phyloP scores from a whole-genome alignment of 345 rosid genomes.

The Brassica cretica region DNA sequence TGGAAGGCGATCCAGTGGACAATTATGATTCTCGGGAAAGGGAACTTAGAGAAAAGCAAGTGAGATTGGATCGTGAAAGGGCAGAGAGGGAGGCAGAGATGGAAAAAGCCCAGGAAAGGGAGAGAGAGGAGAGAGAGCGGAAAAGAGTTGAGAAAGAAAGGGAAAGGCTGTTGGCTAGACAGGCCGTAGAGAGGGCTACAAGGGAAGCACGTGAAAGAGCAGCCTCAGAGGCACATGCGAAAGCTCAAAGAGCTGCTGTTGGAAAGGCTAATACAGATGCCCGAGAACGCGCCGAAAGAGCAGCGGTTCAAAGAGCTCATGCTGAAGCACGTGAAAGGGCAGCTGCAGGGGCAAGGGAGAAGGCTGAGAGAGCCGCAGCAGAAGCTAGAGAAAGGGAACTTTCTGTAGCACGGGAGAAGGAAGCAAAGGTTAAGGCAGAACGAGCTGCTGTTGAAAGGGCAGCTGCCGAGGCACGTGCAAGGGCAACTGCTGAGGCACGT shows the following conservation, averaged over 20 bases:
- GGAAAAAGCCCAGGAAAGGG: conserved; percentile 59
- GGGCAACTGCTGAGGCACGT: conserved; percentile 40
- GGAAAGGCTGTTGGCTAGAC: conserved; percentile 70
- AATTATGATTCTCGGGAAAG: conserved; percentile 63
- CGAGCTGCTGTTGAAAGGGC: conserved; percentile 89
- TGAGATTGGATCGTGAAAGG: conserved; percentile 53
- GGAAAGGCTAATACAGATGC: conserved; percentile 77
- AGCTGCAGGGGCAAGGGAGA: conserved; percentile 79
- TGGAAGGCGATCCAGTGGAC: conserved; percentile 58
- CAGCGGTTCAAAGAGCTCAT: conserved; percentile 90
- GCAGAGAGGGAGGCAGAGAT: conserved; percentile 60
- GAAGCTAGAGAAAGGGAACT: conserved; percentile 80
- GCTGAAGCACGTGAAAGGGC: conserved; percentile 99
- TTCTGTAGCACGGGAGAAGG: conserved; percentile 64
- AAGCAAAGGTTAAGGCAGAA: conserved; percentile 62
- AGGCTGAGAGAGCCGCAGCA: conserved; percentile 85
- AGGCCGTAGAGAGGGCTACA: conserved; percentile 96
- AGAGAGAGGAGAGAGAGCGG: conserved; percentile 45
- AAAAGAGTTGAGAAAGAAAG: conserved; percentile 67
- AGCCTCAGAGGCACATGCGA: conserved; percentile 73
- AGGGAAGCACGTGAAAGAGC: conserved; percentile 98
- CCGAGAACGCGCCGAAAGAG: conserved; percentile 87
- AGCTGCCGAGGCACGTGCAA: conserved; percentile 52
- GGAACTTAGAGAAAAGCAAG: conserved; percentile 63
- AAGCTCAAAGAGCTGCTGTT: conserved; percentile 88